Base-by-base conservation (phyloP, 768 basidiomycete species). In the Pholiota microspora region DNA sequence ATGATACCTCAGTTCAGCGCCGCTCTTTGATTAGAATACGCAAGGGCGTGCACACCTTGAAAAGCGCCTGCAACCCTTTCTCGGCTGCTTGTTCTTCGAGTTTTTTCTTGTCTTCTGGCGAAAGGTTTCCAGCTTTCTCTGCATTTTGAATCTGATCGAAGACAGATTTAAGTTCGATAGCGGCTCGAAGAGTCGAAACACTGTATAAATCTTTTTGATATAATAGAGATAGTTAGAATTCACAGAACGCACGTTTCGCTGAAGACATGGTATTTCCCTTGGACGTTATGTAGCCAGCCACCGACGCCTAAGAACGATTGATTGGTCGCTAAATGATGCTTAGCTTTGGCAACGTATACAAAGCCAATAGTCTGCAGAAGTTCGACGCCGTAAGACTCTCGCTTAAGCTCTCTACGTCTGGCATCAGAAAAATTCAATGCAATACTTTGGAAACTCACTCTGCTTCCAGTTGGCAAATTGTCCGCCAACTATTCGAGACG, bases 131-230 rank as follows among this genome's bases (percentile, higher is more conserved):
- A 2, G 88, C 85, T 64, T 88, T 86, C 69, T 95, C 93, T 0
- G 92, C 93, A 0, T 90, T 90, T 68, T 92, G 87, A 24, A 96
- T 90, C 67, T 94, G 92, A 66, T 95, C 93, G 53, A 95, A 96
- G 0, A 94, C 90, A 9, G 79, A 75, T 71, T 95, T 95, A 55
- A 95, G 79, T 64, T 95, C 93, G 56, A 94, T 88, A 0, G 94
- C 93, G 2, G 91, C 83, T 18, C 90, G 84, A 10, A 94, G 70
- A 0, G 92, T 94, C 7, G 91, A 93, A 13, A 94, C 89, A 7
- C 89, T 92, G 35, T n/a, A n/a, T n/a, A n/a, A n/a, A n/a, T n/a
- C n/a, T n/a, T n/a, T 32, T 58, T n/a, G 59, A 56, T 38, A 23
- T 44, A 45, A 36, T 13, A 21, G 58, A 44, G 34, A 7, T 24